Percentiles rank a stretch among this genome's conserved stretches.
phyloP scores from a whole-genome alignment of 805 yeast genomes.

The Alloascoidea africana region DNA sequence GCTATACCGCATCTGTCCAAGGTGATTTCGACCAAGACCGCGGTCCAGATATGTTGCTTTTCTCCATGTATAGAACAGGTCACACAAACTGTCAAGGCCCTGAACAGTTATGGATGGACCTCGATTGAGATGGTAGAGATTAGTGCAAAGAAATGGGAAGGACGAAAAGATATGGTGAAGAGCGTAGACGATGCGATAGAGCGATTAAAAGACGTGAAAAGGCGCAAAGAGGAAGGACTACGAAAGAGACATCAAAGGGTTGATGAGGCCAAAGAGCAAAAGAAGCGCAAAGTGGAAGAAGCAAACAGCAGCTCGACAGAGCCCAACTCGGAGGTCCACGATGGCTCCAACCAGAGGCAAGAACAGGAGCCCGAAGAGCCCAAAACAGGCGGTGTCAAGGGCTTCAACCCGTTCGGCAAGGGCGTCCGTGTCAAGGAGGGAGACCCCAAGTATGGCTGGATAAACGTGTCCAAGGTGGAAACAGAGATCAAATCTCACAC shows the following conservation, averaged over 20 bases:
- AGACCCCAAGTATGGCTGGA: slow-evolving; percentile 68
- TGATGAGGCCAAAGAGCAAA: slow-evolving; percentile 14
- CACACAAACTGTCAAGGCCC: slow-evolving; percentile 62
- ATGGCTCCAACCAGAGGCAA: slow-evolving; percentile 8
- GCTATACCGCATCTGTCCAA: slow-evolving; percentile 65
- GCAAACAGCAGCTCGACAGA: slow-evolving; percentile 12
- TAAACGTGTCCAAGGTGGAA: slow-evolving; percentile 70
- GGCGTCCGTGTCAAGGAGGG: slow-evolving; percentile 83
- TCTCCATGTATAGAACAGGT: slow-evolving; percentile 98
- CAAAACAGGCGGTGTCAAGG: slow-evolving; percentile 23
- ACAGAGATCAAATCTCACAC: slow-evolving; percentile 87
- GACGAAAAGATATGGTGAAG: slow-evolving; percentile 78
- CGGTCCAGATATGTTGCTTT: slow-evolving; percentile 78
- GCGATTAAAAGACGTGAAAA: slow-evolving; percentile 66
- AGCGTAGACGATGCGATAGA: slow-evolving; percentile 67
- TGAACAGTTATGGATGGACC: slow-evolving; percentile 69
- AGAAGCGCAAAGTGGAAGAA: slow-evolving; percentile 8
- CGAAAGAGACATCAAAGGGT: slow-evolving; percentile 33
- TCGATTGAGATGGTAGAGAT: slow-evolving; percentile 87
- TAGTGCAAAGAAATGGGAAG: slow-evolving; percentile 74
- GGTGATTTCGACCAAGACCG: slow-evolving; percentile 37
- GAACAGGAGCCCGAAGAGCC: slow-evolving; percentile 9
- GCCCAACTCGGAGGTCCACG: slow-evolving; percentile 10
- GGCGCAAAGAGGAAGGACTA: slow-evolving; percentile 51
- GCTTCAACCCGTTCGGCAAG: slow-evolving; percentile 87